Evolutionary conservation across 73 alveolate species (phyloP).

Genomic region (Paraurostyla sp.): DNA sequence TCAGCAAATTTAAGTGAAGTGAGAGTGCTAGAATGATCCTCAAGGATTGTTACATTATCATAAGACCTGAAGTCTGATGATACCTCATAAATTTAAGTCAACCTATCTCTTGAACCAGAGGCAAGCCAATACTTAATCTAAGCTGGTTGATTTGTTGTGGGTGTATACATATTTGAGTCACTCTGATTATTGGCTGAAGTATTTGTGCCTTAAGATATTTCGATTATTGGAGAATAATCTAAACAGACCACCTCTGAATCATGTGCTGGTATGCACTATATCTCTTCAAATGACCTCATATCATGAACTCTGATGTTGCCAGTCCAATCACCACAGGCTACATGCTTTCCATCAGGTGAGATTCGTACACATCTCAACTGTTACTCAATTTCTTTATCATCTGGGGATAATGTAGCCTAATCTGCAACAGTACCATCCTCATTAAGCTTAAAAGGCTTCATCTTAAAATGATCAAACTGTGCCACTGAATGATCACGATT

Average conservation of each 20-base stretch:
- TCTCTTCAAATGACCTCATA: constrained; percentile 60
- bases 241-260: constrained; percentile 77
- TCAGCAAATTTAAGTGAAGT: constrained; percentile 79
- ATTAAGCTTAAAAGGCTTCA: not conserved
- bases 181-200: not conserved
- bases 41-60: constrained; percentile 67
- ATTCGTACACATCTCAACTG: constrained; percentile 75
- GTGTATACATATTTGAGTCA: not conserved
- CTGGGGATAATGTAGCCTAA: constrained; percentile 31
- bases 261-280: constrained; percentile 79
- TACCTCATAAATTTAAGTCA: constrained; percentile 28
- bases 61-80: constrained; percentile 32
- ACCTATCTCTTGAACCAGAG: constrained; percentile 52
- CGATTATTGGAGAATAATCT: constrained; percentile 68
- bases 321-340: constrained; percentile 84
- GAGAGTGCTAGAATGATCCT: constrained; percentile 87
- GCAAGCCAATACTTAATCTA: constrained; percentile 21
- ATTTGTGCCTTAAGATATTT: too few relatives aligned
- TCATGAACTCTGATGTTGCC: constrained; percentile 82
- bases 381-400: constrained; percentile 68
- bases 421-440: constrained; percentile 47
- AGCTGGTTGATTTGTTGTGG: not conserved
- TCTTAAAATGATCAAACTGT: constrained; percentile 42
- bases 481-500: constrained; percentile 30
- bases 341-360: constrained; percentile 82